Evolutionary conservation across 2,329 filamentous ascomycete genomes (phyloP).

Genomic region (Saccharata proteae): DNA sequence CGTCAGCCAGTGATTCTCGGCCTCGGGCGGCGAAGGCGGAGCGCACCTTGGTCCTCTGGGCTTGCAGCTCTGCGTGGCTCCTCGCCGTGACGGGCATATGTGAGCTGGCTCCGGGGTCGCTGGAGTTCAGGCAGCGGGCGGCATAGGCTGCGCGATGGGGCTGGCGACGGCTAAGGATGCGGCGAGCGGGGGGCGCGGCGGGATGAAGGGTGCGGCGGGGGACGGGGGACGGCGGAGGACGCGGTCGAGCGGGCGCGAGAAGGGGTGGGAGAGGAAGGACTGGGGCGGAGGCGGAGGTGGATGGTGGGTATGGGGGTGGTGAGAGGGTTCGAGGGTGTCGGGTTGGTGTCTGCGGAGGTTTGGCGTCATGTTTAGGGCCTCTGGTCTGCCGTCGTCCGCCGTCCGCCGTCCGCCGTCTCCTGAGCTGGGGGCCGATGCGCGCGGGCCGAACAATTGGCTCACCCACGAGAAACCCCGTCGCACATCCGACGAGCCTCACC

Average conservation of each 20-base stretch:
- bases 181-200: constrained; percentile 7
- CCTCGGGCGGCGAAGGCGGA: constrained; percentile 2
- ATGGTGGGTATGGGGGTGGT: constrained; percentile 2
- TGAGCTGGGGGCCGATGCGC: constrained; percentile 8
- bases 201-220: not conserved
- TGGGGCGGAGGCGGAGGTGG: not conserved
- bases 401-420: constrained; percentile 8
- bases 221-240: constrained; percentile 6
- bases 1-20: constrained; percentile 5
- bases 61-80: constrained; percentile 45
- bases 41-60: constrained; percentile 46
- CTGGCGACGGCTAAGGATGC: constrained; percentile 1
- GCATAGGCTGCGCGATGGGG: constrained; percentile 6
- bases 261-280: constrained; percentile 3
- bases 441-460: constrained; percentile 4
- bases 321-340: too few species aligned
- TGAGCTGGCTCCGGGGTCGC: constrained; percentile 3
- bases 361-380: too few species aligned
- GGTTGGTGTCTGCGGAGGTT: too few species aligned
- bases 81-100: constrained; percentile 21
- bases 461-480: constrained; percentile 1
- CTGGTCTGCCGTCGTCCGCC: constrained; percentile 3
- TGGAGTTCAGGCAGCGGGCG: constrained; percentile 2
- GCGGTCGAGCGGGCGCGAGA: constrained; percentile 4
- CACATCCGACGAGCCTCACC: too few species aligned